Percentiles rank a stretch among this genome's conserved stretches.
Evolutionary conservation across 2,329 filamentous ascomycete genomes (phyloP).

Genomic region (Cryphonectria radicalis): DNA sequence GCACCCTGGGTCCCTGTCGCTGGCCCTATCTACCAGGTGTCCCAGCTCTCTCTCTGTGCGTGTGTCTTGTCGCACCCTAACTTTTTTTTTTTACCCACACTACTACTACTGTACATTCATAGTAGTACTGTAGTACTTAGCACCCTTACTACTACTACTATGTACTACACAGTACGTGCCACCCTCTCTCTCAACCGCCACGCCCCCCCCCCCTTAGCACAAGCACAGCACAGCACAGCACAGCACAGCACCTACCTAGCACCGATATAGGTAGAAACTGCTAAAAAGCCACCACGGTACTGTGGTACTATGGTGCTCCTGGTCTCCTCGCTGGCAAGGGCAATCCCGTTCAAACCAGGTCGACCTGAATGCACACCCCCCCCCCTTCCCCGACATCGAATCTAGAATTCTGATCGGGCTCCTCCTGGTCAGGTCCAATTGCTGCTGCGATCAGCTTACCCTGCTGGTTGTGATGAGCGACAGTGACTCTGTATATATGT

Average conservation of each 20-base stretch:
- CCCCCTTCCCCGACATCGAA: neutral
- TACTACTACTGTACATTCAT: neutral
- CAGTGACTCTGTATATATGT: slow-evolving; percentile 1
- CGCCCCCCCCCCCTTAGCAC: neutral
- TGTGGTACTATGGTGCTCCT: neutral
- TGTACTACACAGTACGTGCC: neutral
- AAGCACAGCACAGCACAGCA: neutral
- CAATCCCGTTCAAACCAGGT: neutral
- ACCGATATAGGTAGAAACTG: neutral
- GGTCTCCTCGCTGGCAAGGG: neutral
- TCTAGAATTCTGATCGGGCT: neutral
- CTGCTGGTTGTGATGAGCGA: neutral
- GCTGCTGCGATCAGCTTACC: neutral
- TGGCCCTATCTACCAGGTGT: neutral
- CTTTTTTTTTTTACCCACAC: too few species aligned
- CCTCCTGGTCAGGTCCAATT: neutral
- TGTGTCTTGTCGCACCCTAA: neutral
- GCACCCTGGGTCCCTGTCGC: slow-evolving; percentile 3
- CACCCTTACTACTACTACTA: neutral
- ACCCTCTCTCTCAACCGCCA: neutral
- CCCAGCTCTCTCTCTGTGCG: neutral
- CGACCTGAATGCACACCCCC: neutral
- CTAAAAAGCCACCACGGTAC: neutral
- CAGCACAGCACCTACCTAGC: slow-evolving; percentile 8
- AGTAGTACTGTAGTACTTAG: neutral